Evolutionary conservation across 2,329 filamentous ascomycete species (phyloP).

Genomic region (Colletotrichum sojae): DNA sequence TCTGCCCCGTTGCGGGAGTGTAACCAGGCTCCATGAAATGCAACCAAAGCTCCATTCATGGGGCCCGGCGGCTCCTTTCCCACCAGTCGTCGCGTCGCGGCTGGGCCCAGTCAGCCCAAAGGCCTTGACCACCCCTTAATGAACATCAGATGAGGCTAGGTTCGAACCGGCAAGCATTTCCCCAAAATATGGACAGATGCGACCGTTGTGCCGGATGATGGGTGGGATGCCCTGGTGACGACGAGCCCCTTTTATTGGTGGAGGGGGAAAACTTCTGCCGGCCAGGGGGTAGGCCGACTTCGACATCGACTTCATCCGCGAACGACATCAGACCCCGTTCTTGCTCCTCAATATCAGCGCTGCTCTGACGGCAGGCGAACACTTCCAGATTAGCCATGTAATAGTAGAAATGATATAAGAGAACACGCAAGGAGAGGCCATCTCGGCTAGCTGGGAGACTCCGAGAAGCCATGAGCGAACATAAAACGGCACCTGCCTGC

Average conservation of each 20-base stretch:
- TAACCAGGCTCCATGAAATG: not conserved
- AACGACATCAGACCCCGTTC: not conserved
- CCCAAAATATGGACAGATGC: not conserved
- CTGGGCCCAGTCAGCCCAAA: not conserved
- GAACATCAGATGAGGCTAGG: slow-evolving; percentile 26
- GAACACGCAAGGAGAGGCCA: no score
- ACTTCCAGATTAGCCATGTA: slow-evolving; percentile 1
- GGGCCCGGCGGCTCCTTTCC: not conserved
- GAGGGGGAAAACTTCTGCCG: not conserved
- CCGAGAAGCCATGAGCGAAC: not conserved
- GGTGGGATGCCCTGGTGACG: slow-evolving; percentile 2
- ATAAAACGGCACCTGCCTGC: not conserved
- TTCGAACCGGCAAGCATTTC: not conserved
- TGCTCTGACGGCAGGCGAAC: slow-evolving; percentile 6
- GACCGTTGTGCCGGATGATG: not conserved
- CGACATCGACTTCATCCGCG: slow-evolving; percentile 7
- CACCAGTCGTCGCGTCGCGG: not conserved
- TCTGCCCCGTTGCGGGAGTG: not conserved
- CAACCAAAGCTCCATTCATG: no score
- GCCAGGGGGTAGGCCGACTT: slow-evolving; percentile 1
- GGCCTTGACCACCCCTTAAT: not conserved
- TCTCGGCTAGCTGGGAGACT: not conserved
- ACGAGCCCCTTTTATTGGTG: slow-evolving; percentile 6
- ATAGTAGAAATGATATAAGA: not conserved
- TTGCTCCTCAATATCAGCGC: not conserved